Evolutionary conservation across 495 filamentous ascomycete genomes (phyloP).

Genomic region (Penicillium salamii): DNA sequence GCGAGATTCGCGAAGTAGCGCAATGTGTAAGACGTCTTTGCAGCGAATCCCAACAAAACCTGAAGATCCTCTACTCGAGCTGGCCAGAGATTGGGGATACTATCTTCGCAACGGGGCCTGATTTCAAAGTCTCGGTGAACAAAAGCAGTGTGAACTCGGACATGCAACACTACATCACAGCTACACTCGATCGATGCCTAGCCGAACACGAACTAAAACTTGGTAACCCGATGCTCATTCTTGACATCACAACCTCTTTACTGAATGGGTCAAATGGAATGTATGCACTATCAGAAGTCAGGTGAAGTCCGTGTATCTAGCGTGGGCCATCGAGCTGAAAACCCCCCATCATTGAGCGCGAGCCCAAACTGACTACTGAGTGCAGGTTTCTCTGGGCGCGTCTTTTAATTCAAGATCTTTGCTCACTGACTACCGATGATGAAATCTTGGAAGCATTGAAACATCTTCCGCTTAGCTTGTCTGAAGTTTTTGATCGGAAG

Average conservation of each 20-base stretch:
- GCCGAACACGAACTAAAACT: background rate
- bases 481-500: slow-evolving; percentile 27
- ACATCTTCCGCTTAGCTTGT: slow-evolving; percentile 27
- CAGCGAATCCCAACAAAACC: too few species aligned
- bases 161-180: slow-evolving; percentile 20
- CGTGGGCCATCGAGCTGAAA: too few species aligned
- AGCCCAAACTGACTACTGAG: too few species aligned
- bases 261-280: slow-evolving; percentile 19
- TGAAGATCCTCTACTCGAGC: slow-evolving; percentile 10
- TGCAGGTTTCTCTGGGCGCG: slow-evolving; percentile 40
- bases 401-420: slow-evolving; percentile 34
- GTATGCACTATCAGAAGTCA: too few species aligned
- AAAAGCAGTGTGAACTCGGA: slow-evolving; percentile 11
- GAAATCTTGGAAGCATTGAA: slow-evolving; percentile 29
- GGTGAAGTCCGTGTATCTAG: too few species aligned
- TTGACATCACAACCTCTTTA: slow-evolving; percentile 13
- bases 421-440: slow-evolving; percentile 28
- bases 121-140: slow-evolving; percentile 2
- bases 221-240: slow-evolving; percentile 6
- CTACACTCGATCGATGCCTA: slow-evolving; percentile 3
- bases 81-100: slow-evolving; percentile 9
- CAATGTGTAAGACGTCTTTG: slow-evolving; percentile 1
- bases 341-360: too few species aligned
- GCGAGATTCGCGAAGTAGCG: background rate
- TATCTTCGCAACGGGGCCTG: background rate